Evolutionary conservation across 1,284 basidiomycete genomes (phyloP), one percentile per base, ranked within the genome.

Genomic region (Cystobasidium pallidum): DNA sequence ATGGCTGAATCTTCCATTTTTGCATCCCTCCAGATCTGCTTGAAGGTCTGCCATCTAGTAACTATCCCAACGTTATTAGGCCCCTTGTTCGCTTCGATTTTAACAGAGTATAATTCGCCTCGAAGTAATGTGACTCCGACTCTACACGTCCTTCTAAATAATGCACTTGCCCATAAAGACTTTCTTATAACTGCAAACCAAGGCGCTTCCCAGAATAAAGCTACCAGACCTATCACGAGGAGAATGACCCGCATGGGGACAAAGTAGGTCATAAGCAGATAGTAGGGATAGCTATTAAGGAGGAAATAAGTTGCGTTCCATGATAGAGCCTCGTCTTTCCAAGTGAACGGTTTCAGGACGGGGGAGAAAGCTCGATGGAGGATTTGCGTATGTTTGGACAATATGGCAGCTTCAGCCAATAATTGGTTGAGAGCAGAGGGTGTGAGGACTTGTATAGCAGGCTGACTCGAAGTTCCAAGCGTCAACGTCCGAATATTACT

Each of bases 271-370:
- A 77, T n/a, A 55, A 66, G 32, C 54, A 79, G 73, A 64, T 78
- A 78, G 70, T 75, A 71, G 0, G 78, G 78, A 65, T 78, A 78
- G 24, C 75, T 75, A 8, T 77, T 78, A 45, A 79, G 6, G 34
- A 74, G 68, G 36, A 78, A 51, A 68, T 76, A 64, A n/a, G 77
- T 51, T 34, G 76, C 28, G 1, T 59, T 49, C 26, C 72, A 64
- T 21, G 75, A 74, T 32, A 76, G 52, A 8, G 59, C 8, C 11
- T 75, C 70, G 24, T 77, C 73, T 61, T 75, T 72, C 49, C 74
- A 65, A 17, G 75, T 73, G 45, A 78, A 73, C 17, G 75, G 75
- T 21, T 49, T 59, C 58, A 77, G 45, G 19, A 78, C 58, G 21
- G 76, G 71, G 2, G 74, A 62, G 74, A 77, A 78, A 8, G 75